A percentile compares a stretch with the other conserved stretches of the same genome.
phyloP scores from a whole-genome alignment of 768 basidiomycete genomes.

The Serendipita sp. region DNA sequence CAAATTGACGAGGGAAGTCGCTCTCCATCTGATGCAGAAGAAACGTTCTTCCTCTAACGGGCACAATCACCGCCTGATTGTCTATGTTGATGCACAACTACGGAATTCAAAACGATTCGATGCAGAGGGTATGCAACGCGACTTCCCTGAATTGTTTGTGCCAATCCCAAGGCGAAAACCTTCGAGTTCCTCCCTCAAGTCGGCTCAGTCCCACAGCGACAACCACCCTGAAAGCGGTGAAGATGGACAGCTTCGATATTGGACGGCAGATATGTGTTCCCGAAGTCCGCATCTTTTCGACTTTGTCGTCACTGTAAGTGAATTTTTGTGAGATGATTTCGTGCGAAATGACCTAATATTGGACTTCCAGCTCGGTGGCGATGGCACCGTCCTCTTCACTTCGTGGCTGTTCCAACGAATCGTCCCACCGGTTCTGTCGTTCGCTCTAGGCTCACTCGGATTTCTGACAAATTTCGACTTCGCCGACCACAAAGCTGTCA shows the following conservation, averaged over 20 bases:
- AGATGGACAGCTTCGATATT: constrained; percentile 89
- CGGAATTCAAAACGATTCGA: constrained; percentile 84
- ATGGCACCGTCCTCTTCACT: constrained; percentile 95
- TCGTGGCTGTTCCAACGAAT: constrained; percentile 98
- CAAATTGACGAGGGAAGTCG: constrained; percentile 83
- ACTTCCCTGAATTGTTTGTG: constrained; percentile 75
- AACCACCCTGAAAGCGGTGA: constrained; percentile 24
- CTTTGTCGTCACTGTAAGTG: constrained; percentile 85
- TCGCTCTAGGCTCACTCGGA: constrained; percentile 91
- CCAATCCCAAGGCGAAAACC: constrained; percentile 63
- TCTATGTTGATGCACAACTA: constrained; percentile 87
- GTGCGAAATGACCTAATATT: neutral
- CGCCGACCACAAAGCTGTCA: constrained; percentile 61
- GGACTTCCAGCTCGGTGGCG: constrained; percentile 68
- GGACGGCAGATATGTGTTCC: constrained; percentile 94
- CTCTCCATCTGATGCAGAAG: constrained; percentile 89
- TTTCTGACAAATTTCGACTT: constrained; percentile 94
- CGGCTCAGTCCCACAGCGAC: constrained; percentile 32
- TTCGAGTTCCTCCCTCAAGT: constrained; percentile 30
- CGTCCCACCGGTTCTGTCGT: constrained; percentile 95
- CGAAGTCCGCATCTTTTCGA: constrained; percentile 85
- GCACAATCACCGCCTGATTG: neutral
- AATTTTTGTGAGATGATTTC: neutral
- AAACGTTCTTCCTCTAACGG: constrained; percentile 22
- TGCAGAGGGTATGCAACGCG: constrained; percentile 68